These are phyloP conservation scores for Volvox carteri DNA, from an alignment of 163 green algal genomes.

Conservation along the genomic window DNA sequence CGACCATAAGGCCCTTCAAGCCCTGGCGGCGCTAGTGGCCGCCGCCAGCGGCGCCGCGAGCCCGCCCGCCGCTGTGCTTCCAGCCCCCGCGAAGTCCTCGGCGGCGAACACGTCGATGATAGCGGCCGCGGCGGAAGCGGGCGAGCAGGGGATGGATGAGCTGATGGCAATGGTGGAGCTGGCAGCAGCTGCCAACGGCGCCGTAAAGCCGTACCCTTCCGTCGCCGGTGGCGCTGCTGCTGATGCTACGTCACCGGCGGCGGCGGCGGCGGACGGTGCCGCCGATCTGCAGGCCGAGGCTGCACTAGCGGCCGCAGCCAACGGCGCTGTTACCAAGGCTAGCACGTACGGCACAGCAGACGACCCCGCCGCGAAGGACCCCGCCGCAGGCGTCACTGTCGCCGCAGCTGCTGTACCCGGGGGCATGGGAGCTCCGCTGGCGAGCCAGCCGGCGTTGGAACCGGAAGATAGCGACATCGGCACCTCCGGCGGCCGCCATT, in stretches of 20 bases:
- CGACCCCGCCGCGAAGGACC: too few species aligned
- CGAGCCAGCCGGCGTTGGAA: too few species aligned
- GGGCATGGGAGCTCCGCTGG: too few species aligned
- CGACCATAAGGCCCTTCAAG: not conserved
- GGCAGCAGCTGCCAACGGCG: constrained; percentile 20
- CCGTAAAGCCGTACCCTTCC: not conserved
- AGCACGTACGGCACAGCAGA: too few species aligned
- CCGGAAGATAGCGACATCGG: not conserved
- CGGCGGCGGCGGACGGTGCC: not conserved
- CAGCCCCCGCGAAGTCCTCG: not conserved
- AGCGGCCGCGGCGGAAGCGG: not conserved
- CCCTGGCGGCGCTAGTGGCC: not conserved
- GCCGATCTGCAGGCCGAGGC: not conserved
- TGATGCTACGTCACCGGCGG: not conserved
- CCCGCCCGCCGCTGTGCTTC: not conserved
- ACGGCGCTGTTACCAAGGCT: too few species aligned
- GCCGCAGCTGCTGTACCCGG: too few species aligned
- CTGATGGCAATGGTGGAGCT: not conserved
- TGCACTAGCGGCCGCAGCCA: not conserved
- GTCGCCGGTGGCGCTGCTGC: not conserved
- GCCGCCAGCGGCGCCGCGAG: constrained; percentile 12
- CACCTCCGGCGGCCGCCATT: not conserved
- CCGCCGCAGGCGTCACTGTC: too few species aligned
- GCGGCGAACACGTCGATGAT: not conserved
- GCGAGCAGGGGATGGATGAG: not conserved